Conservation (phyloP, 2,329 filamentous ascomycete species). For the Tolypocladium tropicale region DNA sequence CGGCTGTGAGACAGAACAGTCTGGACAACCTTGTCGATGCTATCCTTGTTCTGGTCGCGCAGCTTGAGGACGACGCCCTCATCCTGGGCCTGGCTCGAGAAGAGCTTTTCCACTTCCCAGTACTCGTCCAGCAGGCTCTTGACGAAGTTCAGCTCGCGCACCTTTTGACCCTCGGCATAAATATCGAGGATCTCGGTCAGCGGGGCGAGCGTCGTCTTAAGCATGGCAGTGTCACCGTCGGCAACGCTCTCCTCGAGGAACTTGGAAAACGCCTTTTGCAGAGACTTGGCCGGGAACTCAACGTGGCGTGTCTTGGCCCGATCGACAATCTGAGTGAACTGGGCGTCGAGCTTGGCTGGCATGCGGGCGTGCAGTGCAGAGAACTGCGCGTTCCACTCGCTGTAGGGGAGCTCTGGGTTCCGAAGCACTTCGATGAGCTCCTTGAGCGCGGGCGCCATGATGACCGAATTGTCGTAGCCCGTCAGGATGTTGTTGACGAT, state of each 20-base stretch:
- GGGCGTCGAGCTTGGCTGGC: constrained; percentile 82
- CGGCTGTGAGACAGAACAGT: constrained; percentile 90
- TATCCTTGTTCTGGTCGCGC: constrained; percentile 93
- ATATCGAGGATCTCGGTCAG: constrained; percentile 67
- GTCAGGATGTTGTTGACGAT: constrained; percentile 80
- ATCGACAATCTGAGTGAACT: constrained; percentile 78
- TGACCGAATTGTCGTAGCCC: constrained; percentile 94
- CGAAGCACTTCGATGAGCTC: constrained; percentile 86
- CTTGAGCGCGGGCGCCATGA: constrained; percentile 80
- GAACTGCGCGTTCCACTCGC: constrained; percentile 92
- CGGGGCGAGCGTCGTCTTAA: constrained; percentile 65
- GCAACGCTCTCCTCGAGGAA: constrained; percentile 83
- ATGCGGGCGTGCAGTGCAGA: constrained; percentile 95
- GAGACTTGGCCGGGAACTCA: constrained; percentile 86
- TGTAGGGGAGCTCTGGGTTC: constrained; percentile 83
- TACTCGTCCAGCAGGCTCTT: constrained; percentile 71
- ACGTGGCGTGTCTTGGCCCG: constrained; percentile 64
- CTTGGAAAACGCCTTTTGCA: constrained; percentile 73
- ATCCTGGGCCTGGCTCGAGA: constrained; percentile 79
- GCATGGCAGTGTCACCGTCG: constrained; percentile 58
- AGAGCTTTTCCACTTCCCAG: constrained; percentile 73
- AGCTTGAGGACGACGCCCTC: constrained; percentile 91
- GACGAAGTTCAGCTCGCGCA: constrained; percentile 79
- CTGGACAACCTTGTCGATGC: constrained; percentile 73
- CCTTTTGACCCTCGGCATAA: constrained; percentile 83